Conservation (phyloP, 805 yeast genomes). For the Saturnispora diversa region DNA sequence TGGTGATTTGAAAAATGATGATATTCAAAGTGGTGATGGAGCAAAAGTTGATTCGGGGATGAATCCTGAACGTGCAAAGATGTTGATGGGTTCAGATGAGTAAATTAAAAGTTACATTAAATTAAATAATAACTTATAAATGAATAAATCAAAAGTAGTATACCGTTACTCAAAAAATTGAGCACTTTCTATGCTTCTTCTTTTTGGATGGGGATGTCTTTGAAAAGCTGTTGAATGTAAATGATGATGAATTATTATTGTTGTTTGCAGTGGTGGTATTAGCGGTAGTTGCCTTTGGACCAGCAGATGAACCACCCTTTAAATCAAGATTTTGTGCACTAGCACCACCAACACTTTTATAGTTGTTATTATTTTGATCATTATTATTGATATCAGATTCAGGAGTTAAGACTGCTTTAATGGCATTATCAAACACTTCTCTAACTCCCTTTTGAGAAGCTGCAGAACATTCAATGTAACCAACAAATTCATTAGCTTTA, state of each 20-base stretch:
- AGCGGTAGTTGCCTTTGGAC: slow-evolving; percentile 15
- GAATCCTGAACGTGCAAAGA: slow-evolving; percentile 68
- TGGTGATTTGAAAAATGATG: slow-evolving; percentile 16
- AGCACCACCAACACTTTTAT: no score
- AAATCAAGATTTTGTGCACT: background rate
- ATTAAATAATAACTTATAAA: no score
- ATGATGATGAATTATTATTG: background rate
- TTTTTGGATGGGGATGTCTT: slow-evolving; percentile 21
- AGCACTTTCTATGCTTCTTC: slow-evolving; percentile 44
- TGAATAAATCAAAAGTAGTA: no score
- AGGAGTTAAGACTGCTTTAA: slow-evolving; percentile 56
- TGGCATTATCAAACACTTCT: slow-evolving; percentile 77
- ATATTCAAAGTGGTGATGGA: slow-evolving; percentile 1
- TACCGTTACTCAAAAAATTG: slow-evolving; percentile 33
- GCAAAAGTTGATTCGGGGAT: slow-evolving; percentile 29
- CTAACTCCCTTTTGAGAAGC: slow-evolving; percentile 82
- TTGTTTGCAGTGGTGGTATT: slow-evolving; percentile 5
- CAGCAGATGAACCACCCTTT: no score
- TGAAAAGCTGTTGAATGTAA: no score
- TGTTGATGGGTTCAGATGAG: slow-evolving; percentile 18
- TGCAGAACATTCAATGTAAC: slow-evolving; percentile 83
- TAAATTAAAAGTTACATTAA: background rate
- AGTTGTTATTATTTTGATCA: no score
- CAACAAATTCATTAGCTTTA: slow-evolving; percentile 61
- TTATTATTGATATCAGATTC: slow-evolving; percentile 24